Conservation (phyloP, 2,329 filamentous ascomycete genomes). For the Neofusicoccum umdonicola region DNA sequence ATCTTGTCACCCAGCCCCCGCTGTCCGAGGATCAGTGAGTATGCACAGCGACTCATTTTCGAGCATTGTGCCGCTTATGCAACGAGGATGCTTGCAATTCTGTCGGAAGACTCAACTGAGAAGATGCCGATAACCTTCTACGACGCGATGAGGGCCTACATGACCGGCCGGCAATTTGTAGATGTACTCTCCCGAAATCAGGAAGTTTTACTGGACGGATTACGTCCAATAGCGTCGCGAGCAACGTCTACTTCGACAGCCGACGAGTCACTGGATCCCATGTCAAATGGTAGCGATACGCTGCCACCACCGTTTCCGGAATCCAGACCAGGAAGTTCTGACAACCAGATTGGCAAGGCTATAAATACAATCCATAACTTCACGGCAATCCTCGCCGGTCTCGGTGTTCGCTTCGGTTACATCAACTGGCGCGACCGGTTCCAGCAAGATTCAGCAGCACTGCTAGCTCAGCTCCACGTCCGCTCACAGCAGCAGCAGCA, state of each 20-base stretch:
- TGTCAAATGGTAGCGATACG: slow-evolving; percentile 30
- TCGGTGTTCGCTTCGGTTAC: slow-evolving; percentile 49
- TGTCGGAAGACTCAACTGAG: slow-evolving; percentile 52
- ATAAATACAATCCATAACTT: slow-evolving; percentile 50
- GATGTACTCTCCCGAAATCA: slow-evolving; percentile 55
- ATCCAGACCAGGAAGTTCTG: slow-evolving; percentile 23
- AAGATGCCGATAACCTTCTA: slow-evolving; percentile 78
- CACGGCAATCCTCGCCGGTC: slow-evolving; percentile 43
- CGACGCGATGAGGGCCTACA: slow-evolving; percentile 82
- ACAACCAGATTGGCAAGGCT: slow-evolving; percentile 40
- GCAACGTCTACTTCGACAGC: slow-evolving; percentile 28
- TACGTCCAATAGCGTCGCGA: slow-evolving; percentile 32
- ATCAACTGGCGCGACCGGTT: slow-evolving; percentile 51
- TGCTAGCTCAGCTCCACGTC: slow-evolving; percentile 43
- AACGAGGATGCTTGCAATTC: slow-evolving; percentile 67
- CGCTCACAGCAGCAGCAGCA: slow-evolving; percentile 23
- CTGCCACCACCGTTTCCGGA: slow-evolving; percentile 34
- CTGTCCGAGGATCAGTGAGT: slow-evolving; percentile 69
- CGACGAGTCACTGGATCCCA: slow-evolving; percentile 35
- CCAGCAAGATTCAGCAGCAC: slow-evolving; percentile 42
- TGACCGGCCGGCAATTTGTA: slow-evolving; percentile 58
- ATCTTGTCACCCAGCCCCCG: slow-evolving; percentile 78
- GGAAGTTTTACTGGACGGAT: slow-evolving; percentile 42
- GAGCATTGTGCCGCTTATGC: slow-evolving; percentile 84
- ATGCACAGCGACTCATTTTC: slow-evolving; percentile 78